Base-by-base conservation (phyloP, 2,329 filamentous ascomycete genomes). In the Curvularia eragrostidis region DNA sequence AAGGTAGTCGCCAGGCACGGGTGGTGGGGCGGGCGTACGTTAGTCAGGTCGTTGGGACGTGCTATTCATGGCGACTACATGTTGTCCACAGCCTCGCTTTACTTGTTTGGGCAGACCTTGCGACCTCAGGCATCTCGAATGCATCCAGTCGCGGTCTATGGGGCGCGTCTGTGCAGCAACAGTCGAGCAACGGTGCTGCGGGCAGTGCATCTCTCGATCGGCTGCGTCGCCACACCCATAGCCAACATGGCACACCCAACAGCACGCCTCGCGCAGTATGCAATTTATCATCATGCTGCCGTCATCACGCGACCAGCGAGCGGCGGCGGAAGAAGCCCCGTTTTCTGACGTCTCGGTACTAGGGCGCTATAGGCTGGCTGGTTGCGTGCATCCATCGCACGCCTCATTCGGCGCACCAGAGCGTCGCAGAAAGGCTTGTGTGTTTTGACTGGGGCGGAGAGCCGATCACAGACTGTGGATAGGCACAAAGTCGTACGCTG, bases 401-500 rank as follows among this genome's bases (percentile, higher is more conserved):
- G 55, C 58, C 56, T 63, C 58, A 59, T 50, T 61, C 52, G 54
- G n/a, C 32, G 43, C 49, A 21, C 30, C 48, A 38, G 42, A 50
- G 21, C 23, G 38, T 53, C 32, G 39, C 47, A 36, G 42, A 53
- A 52, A 38, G 43, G 57, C 55, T 55, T 54, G 36, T 54, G 36
- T 57, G 55, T 58, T 43, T 3, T 34, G 32, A 34, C 3, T 34
- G 51, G 34, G 46, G 59, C 38, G 62, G 64, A 64, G 64, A 66
- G 62, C 64, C 64, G 64, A 66, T 61, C 55, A 5, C 32, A 34
- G 15, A 54, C 52, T n/a, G n/a, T n/a, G n/a, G n/a, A 54, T 54
- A 56, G 62, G 57, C 57, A 62, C 58, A 55, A 58, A 12, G 39
- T 54, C 9, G 48, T 49, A 52, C 52, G 43, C 54, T 50, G 41